Percentiles rank a stretch among this genome's conserved stretches.
Evolutionary conservation across 768 basidiomycete species (phyloP).

Genomic region (Leucosporidium yakuticum): DNA sequence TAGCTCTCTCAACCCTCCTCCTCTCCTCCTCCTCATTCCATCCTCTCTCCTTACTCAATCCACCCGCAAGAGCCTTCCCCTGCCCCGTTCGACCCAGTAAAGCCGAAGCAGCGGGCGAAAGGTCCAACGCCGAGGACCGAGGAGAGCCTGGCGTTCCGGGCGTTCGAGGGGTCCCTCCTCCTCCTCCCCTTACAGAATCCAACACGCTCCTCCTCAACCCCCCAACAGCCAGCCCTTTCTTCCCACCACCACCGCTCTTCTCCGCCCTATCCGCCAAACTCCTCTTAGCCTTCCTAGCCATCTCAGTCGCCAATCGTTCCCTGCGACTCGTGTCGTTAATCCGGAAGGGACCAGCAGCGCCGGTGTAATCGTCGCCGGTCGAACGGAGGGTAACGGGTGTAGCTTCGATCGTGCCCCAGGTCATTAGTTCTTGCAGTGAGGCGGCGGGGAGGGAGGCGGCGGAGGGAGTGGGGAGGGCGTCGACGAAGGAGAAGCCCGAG

Average conservation of each 20-base stretch:
- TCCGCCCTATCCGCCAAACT: slow-evolving; percentile 7
- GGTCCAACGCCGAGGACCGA: too few relatives aligned
- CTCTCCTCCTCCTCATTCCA: slow-evolving; percentile 14
- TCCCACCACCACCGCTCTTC: neutral
- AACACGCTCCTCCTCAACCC: slow-evolving; percentile 12
- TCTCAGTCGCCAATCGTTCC: slow-evolving; percentile 70
- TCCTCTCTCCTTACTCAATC: slow-evolving; percentile 12
- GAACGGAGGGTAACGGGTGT: slow-evolving; percentile 81
- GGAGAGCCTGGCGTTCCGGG: neutral
- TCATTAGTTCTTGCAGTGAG: slow-evolving; percentile 89
- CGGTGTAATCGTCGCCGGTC: slow-evolving; percentile 44
- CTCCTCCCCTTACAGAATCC: neutral
- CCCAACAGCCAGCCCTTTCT: neutral
- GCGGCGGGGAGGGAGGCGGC: slow-evolving; percentile 71
- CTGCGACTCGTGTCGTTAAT: slow-evolving; percentile 70
- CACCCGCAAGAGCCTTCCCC: slow-evolving; percentile 19
- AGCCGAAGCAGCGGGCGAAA: slow-evolving; percentile 31
- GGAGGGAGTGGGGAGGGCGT: slow-evolving; percentile 79
- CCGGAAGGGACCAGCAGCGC: slow-evolving; percentile 59
- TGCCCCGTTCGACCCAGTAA: slow-evolving; percentile 25
- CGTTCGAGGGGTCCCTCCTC: slow-evolving; percentile 14
- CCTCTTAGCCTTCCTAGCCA: slow-evolving; percentile 64
- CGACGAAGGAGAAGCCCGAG: slow-evolving; percentile 66
- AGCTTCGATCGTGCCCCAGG: slow-evolving; percentile 87
- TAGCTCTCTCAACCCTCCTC: slow-evolving; percentile 8